phyloP scores from a whole-genome alignment of 768 basidiomycete genomes.

The Hirschioporus abietinus region DNA sequence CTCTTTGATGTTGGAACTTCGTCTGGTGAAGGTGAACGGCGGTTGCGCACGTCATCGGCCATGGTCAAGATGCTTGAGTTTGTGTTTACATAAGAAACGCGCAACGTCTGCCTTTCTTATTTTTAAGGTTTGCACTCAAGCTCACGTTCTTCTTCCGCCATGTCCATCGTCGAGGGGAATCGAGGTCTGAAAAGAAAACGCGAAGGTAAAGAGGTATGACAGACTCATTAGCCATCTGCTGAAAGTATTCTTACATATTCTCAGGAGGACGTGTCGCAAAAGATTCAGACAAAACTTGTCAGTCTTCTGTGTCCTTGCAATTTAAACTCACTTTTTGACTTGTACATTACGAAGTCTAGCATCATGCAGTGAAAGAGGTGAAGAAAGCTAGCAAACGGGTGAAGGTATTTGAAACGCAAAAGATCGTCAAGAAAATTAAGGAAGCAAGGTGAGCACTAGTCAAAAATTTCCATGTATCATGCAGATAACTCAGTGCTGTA shows the following conservation, averaged over 20 bases:
- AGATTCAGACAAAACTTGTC: not conserved
- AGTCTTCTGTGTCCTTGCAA: not conserved
- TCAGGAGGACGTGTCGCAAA: not conserved
- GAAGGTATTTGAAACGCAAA: constrained; percentile 74
- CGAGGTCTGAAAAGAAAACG: not conserved
- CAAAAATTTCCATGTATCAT: not conserved
- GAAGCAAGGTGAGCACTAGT: constrained; percentile 45
- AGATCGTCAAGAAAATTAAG: constrained; percentile 78
- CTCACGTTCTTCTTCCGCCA: not conserved
- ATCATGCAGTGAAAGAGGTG: constrained; percentile 68
- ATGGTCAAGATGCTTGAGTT: not conserved
- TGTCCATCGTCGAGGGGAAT: not conserved
- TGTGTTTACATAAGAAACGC: not conserved
- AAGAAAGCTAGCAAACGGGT: constrained; percentile 77
- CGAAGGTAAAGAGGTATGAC: not conserved
- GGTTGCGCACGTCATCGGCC: not conserved
- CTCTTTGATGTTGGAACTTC: not conserved
- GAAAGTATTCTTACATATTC: not conserved
- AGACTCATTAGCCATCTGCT: not conserved
- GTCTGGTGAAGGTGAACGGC: not conserved
- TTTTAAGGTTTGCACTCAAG: not conserved
- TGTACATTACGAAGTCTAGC: constrained; percentile 35
- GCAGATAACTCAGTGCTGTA: constrained; percentile 16
- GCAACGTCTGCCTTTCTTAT: not conserved
- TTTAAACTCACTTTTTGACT: not conserved